Conservation (phyloP, 148 eudicot genomes). For the Cornus florida region DNA sequence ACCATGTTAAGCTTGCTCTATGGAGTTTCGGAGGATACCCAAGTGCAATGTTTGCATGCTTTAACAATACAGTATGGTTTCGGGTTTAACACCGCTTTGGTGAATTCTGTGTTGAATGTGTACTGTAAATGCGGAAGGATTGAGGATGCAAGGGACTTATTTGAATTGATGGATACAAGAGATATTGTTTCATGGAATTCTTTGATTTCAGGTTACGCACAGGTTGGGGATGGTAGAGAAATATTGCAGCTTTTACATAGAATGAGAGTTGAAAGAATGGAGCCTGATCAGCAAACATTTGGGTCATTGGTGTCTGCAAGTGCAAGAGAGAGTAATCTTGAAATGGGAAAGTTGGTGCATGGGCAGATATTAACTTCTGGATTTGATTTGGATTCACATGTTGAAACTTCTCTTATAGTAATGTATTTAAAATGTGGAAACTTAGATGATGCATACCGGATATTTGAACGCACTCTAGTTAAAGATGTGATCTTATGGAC, state of each 20-base stretch:
- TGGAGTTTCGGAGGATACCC: conserved; percentile 48
- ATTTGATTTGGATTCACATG: conserved; percentile 41
- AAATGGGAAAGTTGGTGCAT: conserved; percentile 58
- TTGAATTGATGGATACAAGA: conserved; percentile 53
- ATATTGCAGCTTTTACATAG: conserved; percentile 33
- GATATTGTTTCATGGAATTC: conserved; percentile 94
- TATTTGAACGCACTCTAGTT: conserved; percentile 48
- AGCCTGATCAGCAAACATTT: conserved; percentile 71
- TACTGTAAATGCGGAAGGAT: conserved; percentile 71
- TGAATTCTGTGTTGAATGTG: conserved; percentile 57
- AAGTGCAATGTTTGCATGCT: conserved; percentile 55
- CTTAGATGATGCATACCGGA: conserved; percentile 38
- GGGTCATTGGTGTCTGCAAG: conserved; percentile 50
- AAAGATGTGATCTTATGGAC: conserved; percentile 80
- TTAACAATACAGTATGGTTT: conserved; percentile 48
- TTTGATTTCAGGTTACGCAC: conserved; percentile 57
- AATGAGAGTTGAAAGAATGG: conserved; percentile 57
- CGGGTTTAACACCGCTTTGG: conserved; percentile 39
- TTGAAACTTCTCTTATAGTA: conserved; percentile 62
- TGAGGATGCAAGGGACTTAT: conserved; percentile 52
- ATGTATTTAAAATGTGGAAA: conserved; percentile 58
- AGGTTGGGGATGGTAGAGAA: conserved; percentile 41
- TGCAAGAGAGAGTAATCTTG: conserved; percentile 34
- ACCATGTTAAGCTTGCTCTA: conserved; percentile 55
- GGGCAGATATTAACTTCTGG: conserved; percentile 58